phyloP scores from a whole-genome alignment of 1,139 yeast genomes.

The Candida buenavistaensis region DNA sequence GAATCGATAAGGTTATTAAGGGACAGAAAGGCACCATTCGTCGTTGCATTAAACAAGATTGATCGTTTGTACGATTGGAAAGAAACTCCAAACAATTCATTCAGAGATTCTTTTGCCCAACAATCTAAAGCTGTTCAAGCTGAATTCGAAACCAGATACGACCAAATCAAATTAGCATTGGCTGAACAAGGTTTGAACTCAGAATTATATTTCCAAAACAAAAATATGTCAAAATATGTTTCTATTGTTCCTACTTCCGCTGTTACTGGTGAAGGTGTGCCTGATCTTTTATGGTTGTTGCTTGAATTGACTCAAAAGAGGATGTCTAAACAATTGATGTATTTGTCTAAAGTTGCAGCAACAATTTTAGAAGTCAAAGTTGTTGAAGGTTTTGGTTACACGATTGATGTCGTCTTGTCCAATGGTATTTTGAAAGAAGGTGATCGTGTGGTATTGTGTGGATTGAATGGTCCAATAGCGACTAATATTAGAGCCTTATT shows the following conservation, averaged over 20 bases:
- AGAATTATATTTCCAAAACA: conserved; percentile 92
- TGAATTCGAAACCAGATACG: conserved; percentile 87
- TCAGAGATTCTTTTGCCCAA: conserved; percentile 87
- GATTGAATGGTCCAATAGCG: conserved; percentile 98
- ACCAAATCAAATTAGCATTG: conserved; percentile 83
- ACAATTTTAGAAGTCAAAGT: conserved; percentile 98
- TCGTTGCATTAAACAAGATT: conserved; percentile 94
- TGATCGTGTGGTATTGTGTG: conserved; percentile 93
- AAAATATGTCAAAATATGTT: conserved; percentile 87
- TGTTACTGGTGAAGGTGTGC: conserved; percentile 99
- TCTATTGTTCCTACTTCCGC: conserved; percentile 98
- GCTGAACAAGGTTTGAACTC: conserved; percentile 99
- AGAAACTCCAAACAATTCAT: conserved; percentile 82
- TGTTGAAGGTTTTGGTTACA: conserved; percentile 97
- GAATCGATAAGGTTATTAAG: conserved; percentile 90
- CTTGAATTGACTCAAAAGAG: conserved; percentile 96
- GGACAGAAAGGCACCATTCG: conserved; percentile 96
- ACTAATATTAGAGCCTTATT: conserved; percentile 93
- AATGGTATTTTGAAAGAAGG: conserved; percentile 95
- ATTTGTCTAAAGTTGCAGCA: conserved; percentile 89
- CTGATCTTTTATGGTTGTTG: conserved; percentile 94
- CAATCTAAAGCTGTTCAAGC: conserved; percentile 85
- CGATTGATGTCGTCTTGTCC: conserved; percentile 94
- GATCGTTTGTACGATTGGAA: conserved; percentile 98
- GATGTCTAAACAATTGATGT: conserved; percentile 98